phyloP scores from a whole-genome alignment of 2,329 filamentous ascomycete species.

The Pseudodiploospora longispora region DNA sequence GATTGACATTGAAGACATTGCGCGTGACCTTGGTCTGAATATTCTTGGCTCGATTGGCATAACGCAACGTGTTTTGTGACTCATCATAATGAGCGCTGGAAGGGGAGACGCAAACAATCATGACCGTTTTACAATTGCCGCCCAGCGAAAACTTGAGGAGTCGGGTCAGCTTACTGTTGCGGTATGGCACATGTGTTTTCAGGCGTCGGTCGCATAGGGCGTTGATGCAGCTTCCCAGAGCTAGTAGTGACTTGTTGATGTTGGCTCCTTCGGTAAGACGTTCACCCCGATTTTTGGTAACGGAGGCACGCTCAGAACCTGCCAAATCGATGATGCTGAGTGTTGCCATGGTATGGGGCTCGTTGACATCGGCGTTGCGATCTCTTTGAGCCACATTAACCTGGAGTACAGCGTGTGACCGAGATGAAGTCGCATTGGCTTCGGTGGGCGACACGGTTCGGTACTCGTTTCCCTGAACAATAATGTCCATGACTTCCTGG shows the following conservation, averaged over 20 bases:
- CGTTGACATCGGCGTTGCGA: constrained; percentile 82
- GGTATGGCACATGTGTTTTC: constrained; percentile 89
- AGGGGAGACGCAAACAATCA: constrained; percentile 98
- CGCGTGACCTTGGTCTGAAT: constrained; percentile 99
- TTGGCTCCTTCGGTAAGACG: constrained; percentile 89
- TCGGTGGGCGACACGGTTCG: constrained; percentile 94
- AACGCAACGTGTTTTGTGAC: constrained; percentile 94
- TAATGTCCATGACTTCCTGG: constrained; percentile 98
- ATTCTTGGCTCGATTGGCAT: constrained; percentile 96
- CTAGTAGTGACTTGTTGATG: constrained; percentile 97
- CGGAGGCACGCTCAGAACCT: constrained; percentile 90
- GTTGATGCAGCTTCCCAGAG: constrained; percentile 95
- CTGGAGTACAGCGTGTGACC: constrained; percentile 93
- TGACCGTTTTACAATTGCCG: constrained; percentile 97
- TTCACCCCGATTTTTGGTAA: constrained; percentile 92
- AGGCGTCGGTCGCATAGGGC: constrained; percentile 90
- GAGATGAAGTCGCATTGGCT: constrained; percentile 93
- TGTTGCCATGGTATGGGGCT: constrained; percentile 96
- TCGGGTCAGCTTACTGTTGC: constrained; percentile 94
- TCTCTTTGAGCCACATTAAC: constrained; percentile 95
- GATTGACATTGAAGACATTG: constrained; percentile 98
- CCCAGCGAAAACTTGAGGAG: constrained; percentile 94
- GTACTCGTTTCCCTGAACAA: constrained; percentile 87
- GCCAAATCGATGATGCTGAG: constrained; percentile 97
- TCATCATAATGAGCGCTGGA: constrained; percentile 97